Conservation (phyloP, 2,329 filamentous ascomycete genomes). For the Paecilomyces fulvus region DNA sequence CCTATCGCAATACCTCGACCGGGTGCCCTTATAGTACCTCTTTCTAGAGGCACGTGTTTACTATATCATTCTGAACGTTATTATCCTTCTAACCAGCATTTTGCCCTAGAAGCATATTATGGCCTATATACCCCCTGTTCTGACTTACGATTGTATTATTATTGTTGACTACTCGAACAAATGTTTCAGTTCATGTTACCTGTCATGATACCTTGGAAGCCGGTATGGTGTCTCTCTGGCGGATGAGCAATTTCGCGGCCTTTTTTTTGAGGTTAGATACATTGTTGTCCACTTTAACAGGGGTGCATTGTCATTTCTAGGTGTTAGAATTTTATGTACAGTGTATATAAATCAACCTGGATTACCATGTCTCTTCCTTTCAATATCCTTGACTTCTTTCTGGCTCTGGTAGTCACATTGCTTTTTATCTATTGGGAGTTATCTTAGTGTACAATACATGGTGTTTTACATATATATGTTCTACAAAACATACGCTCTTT, state of each 20-base stretch:
- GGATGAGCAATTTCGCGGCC: not conserved
- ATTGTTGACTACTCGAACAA: not conserved
- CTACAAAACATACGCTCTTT: not conserved
- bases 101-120: not conserved
- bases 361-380: not conserved
- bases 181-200: not conserved
- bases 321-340: not conserved
- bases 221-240: not conserved
- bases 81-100: not conserved
- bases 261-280: not conserved
- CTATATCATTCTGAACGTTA: not conserved
- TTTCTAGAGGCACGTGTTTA: not conserved
- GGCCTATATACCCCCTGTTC: not conserved
- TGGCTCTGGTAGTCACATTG: not conserved
- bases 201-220: not conserved
- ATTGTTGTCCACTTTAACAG: not conserved
- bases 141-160: not conserved
- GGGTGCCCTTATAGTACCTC: not conserved
- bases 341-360: not conserved
- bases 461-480: conserved; percentile 2
- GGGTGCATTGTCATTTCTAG: not conserved
- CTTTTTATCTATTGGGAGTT: not conserved
- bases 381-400: not conserved
- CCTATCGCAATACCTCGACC: too few species aligned
- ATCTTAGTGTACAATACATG: not conserved